Conservation (phyloP, 1,139 yeast genomes). For the Diutina catenulata region DNA sequence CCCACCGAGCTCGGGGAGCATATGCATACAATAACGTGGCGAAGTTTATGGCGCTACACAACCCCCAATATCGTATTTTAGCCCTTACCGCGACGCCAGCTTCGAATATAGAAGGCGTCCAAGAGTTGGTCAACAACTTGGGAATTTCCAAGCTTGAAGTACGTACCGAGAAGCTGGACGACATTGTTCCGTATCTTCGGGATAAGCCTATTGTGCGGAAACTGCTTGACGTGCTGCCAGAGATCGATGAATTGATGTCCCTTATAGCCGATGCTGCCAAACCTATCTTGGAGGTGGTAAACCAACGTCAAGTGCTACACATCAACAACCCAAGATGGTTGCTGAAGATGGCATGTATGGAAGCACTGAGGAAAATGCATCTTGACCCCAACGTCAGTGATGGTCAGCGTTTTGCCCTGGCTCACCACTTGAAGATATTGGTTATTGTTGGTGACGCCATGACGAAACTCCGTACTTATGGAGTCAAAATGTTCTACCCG, state of each 20-base stretch:
- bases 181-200: constrained; percentile 71
- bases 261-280: constrained; percentile 37
- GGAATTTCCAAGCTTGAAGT: constrained; percentile 70
- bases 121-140: constrained; percentile 65
- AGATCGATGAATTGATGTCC: constrained; percentile 40
- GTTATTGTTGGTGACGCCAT: constrained; percentile 68
- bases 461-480: constrained; percentile 65
- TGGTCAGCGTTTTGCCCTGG: constrained; percentile 50
- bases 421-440: constrained; percentile 47
- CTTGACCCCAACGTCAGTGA: constrained; percentile 44
- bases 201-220: constrained; percentile 51
- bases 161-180: constrained; percentile 75
- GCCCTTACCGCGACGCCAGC: constrained; percentile 97
- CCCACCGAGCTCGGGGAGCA: constrained; percentile 85
- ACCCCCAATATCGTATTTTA: constrained; percentile 51
- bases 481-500: constrained; percentile 62
- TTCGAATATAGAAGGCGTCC: constrained; percentile 77
- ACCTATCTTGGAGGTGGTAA: constrained; percentile 57
- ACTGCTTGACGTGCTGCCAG: constrained; percentile 39
- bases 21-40: constrained; percentile 84
- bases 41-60: constrained; percentile 47
- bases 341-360: constrained; percentile 63
- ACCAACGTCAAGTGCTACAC: constrained; percentile 48
- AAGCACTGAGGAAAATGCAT: constrained; percentile 47
- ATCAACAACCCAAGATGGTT: constrained; percentile 54